Conservation (phyloP, 306 rosid species). For the Parietaria judaica region DNA sequence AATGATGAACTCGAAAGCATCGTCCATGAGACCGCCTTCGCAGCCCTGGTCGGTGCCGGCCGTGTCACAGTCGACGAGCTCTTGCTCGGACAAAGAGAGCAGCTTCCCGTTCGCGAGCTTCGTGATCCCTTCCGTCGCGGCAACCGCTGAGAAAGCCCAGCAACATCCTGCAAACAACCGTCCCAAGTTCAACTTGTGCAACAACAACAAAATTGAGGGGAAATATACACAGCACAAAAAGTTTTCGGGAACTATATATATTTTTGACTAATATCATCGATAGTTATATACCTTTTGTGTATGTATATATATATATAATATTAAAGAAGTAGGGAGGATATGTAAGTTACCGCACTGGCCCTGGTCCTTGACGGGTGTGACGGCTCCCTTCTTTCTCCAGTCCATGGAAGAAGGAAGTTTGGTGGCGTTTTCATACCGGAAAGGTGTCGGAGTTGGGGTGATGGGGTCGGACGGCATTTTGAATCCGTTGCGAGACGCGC, state of each 20-base stretch:
- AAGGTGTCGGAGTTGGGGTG: not conserved
- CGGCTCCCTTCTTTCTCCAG: conserved; percentile 39
- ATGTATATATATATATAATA: not conserved
- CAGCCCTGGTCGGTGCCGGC: conserved; percentile 15
- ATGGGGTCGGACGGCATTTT: not conserved
- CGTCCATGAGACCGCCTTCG: conserved; percentile 1
- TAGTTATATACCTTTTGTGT: not conserved
- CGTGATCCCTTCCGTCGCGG: conserved; percentile 14
- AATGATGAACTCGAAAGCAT: conserved; percentile 14
- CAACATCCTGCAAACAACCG: conserved; percentile 11
- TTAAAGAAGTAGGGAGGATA: not conserved
- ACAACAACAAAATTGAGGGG: too few relatives aligned
- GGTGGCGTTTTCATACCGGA: conserved; percentile 17
- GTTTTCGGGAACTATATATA: not conserved
- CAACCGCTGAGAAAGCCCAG: conserved; percentile 16
- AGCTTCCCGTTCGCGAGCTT: conserved; percentile 15
- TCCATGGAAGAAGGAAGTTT: conserved; percentile 24
- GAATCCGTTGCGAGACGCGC: conserved; percentile 23
- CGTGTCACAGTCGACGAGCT: conserved; percentile 25
- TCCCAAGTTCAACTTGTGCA: not conserved
- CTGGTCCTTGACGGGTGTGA: conserved; percentile 27
- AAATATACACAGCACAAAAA: not conserved
- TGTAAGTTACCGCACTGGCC: conserved; percentile 22
- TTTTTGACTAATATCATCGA: not conserved
- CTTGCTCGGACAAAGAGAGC: conserved; percentile 29